phyloP scores from a whole-genome alignment of 192 early-diverging fungal genomes.

The Entomortierella beljakovae region DNA sequence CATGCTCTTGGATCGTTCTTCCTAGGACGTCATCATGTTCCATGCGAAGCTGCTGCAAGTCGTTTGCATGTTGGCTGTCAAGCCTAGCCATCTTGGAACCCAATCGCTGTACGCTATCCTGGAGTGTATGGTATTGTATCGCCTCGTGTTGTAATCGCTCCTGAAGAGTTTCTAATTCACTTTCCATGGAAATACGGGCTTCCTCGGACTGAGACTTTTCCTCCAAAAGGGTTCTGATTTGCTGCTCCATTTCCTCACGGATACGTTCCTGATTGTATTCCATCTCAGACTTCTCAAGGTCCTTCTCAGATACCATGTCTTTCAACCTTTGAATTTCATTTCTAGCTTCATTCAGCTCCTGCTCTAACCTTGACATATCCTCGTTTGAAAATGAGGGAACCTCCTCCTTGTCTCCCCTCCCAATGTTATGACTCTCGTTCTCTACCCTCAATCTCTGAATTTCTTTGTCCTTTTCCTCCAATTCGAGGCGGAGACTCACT shows the following conservation, averaged over 20 bases:
- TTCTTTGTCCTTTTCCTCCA: constrained; percentile 7
- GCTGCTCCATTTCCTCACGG: constrained; percentile 7
- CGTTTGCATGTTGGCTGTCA: constrained; percentile 31
- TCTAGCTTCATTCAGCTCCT: background rate
- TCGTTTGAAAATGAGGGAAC: too few relatives aligned
- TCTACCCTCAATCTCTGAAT: background rate
- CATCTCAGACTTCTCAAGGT: background rate
- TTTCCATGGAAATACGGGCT: background rate
- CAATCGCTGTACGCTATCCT: constrained; percentile 40
- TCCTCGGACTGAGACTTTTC: constrained; percentile 9
- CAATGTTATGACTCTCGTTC: background rate
- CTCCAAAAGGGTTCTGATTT: background rate
- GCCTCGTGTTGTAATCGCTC: constrained; percentile 33
- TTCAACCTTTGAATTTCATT: background rate
- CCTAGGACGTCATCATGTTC: constrained; percentile 18
- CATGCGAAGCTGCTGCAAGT: constrained; percentile 22
- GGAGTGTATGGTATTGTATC: constrained; percentile 30
- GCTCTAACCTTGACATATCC: constrained; percentile 3
- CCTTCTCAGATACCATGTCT: background rate
- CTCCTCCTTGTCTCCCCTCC: too few relatives aligned
- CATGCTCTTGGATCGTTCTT: constrained; percentile 15
- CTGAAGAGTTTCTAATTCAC: constrained; percentile 11
- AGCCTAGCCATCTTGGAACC: constrained; percentile 34
- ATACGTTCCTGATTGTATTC: background rate
- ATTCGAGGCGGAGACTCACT: background rate